Evolutionary conservation across 202 grass and related monocot genomes (phyloP).

Genomic region (Setaria italica): DNA sequence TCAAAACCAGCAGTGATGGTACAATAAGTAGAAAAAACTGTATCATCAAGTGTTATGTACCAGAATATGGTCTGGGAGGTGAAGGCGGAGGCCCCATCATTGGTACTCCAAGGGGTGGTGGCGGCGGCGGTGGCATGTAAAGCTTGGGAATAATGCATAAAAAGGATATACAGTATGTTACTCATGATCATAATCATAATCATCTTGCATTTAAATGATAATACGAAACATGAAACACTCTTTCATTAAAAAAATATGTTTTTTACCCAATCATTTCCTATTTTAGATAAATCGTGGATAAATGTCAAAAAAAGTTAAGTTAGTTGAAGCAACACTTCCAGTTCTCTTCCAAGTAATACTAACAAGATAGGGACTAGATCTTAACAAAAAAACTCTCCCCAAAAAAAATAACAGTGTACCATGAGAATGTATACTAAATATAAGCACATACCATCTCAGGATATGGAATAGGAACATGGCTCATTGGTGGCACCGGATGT

Average conservation of each 20-base stretch:
- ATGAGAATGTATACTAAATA: background rate
- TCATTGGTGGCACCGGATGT: constrained; percentile 55
- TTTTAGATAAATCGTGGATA: background rate
- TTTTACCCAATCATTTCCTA: constrained; percentile 35
- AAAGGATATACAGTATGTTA: constrained; percentile 24
- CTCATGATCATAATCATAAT: constrained; percentile 17
- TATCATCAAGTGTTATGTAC: constrained; percentile 42
- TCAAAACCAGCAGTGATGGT: constrained; percentile 5
- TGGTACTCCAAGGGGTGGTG: constrained; percentile 45
- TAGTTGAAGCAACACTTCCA: background rate
- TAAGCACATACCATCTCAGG: constrained; percentile 56
- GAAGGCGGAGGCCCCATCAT: constrained; percentile 54
- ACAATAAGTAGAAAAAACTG: background rate
- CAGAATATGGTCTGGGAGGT: constrained; percentile 45
- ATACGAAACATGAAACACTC: background rate
- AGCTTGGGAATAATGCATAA: constrained; percentile 47
- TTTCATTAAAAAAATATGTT: background rate
- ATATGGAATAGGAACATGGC: constrained; percentile 59
- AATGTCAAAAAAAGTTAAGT: background rate
- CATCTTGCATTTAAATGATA: constrained; percentile 6
- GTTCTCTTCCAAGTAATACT: background rate
- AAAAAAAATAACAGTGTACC: background rate
- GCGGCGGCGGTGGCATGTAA: constrained; percentile 57
- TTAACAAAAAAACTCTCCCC: background rate
- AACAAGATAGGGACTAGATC: constrained; percentile 28